Conservation (phyloP, 441 rosid genomes). For the Pelargonium cotyledonis region DNA sequence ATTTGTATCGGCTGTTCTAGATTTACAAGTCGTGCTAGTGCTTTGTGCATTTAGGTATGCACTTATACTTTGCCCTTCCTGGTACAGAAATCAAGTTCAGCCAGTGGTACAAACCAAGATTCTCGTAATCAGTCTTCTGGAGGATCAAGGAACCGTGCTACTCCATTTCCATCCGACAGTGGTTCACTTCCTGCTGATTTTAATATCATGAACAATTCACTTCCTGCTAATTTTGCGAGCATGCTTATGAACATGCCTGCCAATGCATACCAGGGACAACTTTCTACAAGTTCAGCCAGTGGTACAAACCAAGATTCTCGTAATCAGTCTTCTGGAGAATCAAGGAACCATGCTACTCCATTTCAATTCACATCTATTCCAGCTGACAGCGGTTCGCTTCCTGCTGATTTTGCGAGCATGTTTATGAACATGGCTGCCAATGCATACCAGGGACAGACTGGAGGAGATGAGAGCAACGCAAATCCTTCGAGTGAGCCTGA, state of each 20-base stretch:
- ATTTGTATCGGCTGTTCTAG: no score
- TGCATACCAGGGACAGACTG: slow-evolving; percentile 29
- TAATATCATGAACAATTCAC: no score
- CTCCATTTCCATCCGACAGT: no score
- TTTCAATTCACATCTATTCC: slow-evolving; percentile 31
- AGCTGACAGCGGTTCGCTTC: slow-evolving; percentile 17
- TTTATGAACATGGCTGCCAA: slow-evolving; percentile 40
- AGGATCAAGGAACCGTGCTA: slow-evolving; percentile 29
- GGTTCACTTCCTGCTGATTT: no score
- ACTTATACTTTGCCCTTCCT: background rate
- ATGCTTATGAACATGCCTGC: slow-evolving; percentile 44
- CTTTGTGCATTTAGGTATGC: no score
- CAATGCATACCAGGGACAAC: slow-evolving; percentile 30
- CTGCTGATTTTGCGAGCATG: slow-evolving; percentile 35
- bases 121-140: slow-evolving; percentile 25
- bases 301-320: slow-evolving; percentile 24
- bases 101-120: slow-evolving; percentile 28
- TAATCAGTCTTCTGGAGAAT: slow-evolving; percentile 27
- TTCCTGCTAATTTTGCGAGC: slow-evolving; percentile 29
- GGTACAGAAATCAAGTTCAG: slow-evolving; percentile 25
- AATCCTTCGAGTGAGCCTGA: slow-evolving; percentile 33
- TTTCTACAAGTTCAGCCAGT: slow-evolving; percentile 26
- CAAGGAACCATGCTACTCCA: slow-evolving; percentile 28
- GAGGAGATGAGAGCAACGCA: slow-evolving; percentile 24
- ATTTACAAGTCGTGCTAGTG: no score